phyloP scores from a whole-genome alignment of 2,329 filamentous ascomycete genomes.

The Epichloe scottii region DNA sequence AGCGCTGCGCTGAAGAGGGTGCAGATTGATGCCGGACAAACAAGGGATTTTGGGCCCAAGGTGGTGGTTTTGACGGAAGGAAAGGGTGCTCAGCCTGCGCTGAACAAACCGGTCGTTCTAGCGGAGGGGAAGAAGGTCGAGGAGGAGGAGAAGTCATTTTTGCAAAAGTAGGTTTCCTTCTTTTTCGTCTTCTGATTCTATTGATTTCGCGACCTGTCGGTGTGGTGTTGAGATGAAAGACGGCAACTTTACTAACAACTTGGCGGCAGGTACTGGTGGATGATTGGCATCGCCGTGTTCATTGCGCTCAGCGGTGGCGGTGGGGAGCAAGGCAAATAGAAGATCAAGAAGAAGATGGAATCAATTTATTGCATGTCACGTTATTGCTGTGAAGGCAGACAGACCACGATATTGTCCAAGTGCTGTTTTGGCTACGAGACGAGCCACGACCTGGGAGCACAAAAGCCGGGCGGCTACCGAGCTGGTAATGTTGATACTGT shows the following conservation, averaged over 20 bases:
- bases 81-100: constrained; percentile 40
- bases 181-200: not conserved
- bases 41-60: constrained; percentile 52
- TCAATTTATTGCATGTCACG: constrained; percentile 9
- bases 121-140: constrained; percentile 46
- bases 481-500: too few relatives aligned
- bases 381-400: not conserved
- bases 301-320: constrained; percentile 41
- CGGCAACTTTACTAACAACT: constrained; percentile 20
- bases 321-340: constrained; percentile 31
- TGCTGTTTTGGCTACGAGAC: not conserved
- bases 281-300: constrained; percentile 40
- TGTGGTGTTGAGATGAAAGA: not conserved
- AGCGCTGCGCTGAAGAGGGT: constrained; percentile 43
- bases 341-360: not conserved
- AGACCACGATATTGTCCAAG: not conserved
- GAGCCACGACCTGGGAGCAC: not conserved
- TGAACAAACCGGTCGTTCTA: constrained; percentile 53
- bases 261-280: constrained; percentile 50
- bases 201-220: not conserved
- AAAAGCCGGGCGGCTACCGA: too few relatives aligned
- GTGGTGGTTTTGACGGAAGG: constrained; percentile 35
- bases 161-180: constrained; percentile 46
- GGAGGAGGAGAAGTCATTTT: constrained; percentile 47
- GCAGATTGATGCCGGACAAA: constrained; percentile 49